Evolutionary conservation across 805 yeast species (phyloP).

Genomic region (Isabelozyma pseudorhagii): DNA sequence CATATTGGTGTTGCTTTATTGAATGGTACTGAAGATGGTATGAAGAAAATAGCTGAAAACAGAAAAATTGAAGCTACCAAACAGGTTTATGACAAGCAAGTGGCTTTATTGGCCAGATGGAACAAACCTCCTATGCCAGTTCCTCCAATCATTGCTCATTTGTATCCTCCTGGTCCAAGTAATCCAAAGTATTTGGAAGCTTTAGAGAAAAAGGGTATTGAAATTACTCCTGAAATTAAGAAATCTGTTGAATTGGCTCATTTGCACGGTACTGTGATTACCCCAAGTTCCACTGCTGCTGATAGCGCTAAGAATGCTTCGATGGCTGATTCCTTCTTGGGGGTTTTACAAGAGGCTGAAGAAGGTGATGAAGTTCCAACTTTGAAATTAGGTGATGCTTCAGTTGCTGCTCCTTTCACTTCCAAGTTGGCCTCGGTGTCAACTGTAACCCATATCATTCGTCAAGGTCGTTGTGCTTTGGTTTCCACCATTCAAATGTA

Average conservation of each 20-base stretch:
- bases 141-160: slow-evolving; percentile 85
- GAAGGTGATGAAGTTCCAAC: slow-evolving; percentile 87
- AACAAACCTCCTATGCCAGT: slow-evolving; percentile 78
- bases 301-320: slow-evolving; percentile 38
- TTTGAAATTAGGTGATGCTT: slow-evolving; percentile 94
- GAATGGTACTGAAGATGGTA: slow-evolving; percentile 93
- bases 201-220: slow-evolving; percentile 78
- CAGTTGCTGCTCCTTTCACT: slow-evolving; percentile 98
- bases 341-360: slow-evolving; percentile 50
- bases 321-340: slow-evolving; percentile 63
- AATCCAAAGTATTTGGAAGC: slow-evolving; percentile 89
- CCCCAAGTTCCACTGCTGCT: slow-evolving; percentile 17
- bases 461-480: slow-evolving; percentile 97
- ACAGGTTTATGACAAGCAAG: slow-evolving; percentile 80
- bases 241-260: slow-evolving; percentile 55
- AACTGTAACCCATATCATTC: slow-evolving; percentile 87
- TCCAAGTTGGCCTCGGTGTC: slow-evolving; percentile 90
- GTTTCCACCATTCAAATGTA: slow-evolving; percentile 99
- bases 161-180: slow-evolving; percentile 91
- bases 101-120: slow-evolving; percentile 77
- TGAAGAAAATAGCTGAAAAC: slow-evolving; percentile 84
- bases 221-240: slow-evolving; percentile 71
- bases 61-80: slow-evolving; percentile 62
- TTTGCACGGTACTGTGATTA: slow-evolving; percentile 23
- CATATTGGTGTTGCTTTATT: slow-evolving; percentile 97